These are phyloP conservation scores for Lasiosphaeriaceae sp. DNA, from an alignment of 495 filamentous ascomycete species.

Conservation along the genomic window DNA sequence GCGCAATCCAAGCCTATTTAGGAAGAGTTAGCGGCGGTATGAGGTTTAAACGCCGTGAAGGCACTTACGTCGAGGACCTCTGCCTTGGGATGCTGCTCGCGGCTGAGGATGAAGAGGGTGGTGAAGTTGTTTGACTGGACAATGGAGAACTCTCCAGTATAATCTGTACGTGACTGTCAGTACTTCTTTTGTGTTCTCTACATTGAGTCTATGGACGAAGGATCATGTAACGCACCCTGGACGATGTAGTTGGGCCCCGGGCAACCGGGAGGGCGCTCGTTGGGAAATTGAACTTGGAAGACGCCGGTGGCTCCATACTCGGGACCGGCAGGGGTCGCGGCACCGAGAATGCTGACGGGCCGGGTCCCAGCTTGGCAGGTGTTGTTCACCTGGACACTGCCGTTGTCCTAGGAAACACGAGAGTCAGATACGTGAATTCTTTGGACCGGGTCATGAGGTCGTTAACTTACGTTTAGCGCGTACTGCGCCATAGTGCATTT, in stretches of 20 bases:
- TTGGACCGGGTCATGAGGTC: background rate
- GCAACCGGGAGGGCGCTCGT: slow-evolving; percentile 15
- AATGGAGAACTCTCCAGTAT: slow-evolving; percentile 19
- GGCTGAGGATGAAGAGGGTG: slow-evolving; percentile 17
- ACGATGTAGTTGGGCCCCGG: slow-evolving; percentile 23
- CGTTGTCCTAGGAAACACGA: slow-evolving; percentile 12
- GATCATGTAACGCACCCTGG: too few relatives aligned
- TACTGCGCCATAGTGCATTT: slow-evolving; percentile 19
- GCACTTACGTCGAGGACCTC: slow-evolving; percentile 16
- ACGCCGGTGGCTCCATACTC: slow-evolving; percentile 16
- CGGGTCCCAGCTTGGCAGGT: slow-evolving; percentile 15
- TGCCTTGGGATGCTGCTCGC: slow-evolving; percentile 13
- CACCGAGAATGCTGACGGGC: slow-evolving; percentile 14
- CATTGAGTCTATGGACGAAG: too few relatives aligned
- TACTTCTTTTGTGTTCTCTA: too few relatives aligned
- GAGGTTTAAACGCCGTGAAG: background rate
- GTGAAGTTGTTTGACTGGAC: slow-evolving; percentile 22
- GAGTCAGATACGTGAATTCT: background rate
- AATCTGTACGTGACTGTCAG: slow-evolving; percentile 6
- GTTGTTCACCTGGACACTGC: slow-evolving; percentile 18
- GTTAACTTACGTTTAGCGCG: slow-evolving; percentile 13
- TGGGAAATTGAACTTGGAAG: slow-evolving; percentile 19
- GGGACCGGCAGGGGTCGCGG: slow-evolving; percentile 12
- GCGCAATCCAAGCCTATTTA: slow-evolving; percentile 14
- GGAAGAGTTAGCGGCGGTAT: background rate